A percentile compares a stretch with the other conserved stretches of the same genome.
Evolutionary conservation across 2,329 filamentous ascomycete species (phyloP).

Genomic region (Nigrospora sphaerica): DNA sequence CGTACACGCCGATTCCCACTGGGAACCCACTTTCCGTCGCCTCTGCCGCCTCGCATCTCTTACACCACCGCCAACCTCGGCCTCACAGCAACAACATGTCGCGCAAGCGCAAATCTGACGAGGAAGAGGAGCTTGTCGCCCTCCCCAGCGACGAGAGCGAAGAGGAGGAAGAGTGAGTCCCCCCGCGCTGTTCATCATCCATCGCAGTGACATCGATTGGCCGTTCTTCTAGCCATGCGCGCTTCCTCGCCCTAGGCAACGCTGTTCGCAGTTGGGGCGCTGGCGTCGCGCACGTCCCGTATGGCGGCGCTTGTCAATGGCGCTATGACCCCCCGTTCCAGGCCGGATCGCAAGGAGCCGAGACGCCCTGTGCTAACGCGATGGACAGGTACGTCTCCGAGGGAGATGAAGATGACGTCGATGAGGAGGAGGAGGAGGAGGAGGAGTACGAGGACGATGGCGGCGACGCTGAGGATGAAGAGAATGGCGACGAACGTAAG

Average conservation of each 20-base stretch:
- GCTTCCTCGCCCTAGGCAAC: too few relatives aligned
- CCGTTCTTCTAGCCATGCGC: too few relatives aligned
- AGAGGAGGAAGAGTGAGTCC: slow-evolving; percentile 28
- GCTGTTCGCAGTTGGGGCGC: too few relatives aligned
- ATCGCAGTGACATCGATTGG: too few relatives aligned
- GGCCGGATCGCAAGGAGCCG: too few relatives aligned
- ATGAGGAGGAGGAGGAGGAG: slow-evolving; percentile 20
- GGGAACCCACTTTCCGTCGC: too few relatives aligned
- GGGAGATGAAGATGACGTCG: slow-evolving; percentile 22
- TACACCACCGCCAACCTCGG: slow-evolving; percentile 5
- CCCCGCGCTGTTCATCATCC: not conserved
- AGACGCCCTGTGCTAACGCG: slow-evolving; percentile 6
- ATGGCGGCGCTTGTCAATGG: too few relatives aligned
- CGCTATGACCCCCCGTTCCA: too few relatives aligned
- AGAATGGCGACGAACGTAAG: slow-evolving; percentile 23
- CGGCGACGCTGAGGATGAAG: slow-evolving; percentile 17
- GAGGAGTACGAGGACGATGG: slow-evolving; percentile 20
- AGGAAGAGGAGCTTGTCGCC: slow-evolving; percentile 25
- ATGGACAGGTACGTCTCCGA: slow-evolving; percentile 18
- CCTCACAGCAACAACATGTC: slow-evolving; percentile 18
- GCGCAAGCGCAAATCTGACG: slow-evolving; percentile 25
- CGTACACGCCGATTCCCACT: not conserved
- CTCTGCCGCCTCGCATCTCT: not conserved
- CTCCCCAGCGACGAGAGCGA: slow-evolving; percentile 26
- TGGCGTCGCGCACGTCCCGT: too few relatives aligned